Percentiles rank a stretch among this genome's conserved stretches.
Conservation (phyloP, 2,329 filamentous ascomycete species). For the Pleochaeta shiraiana region DNA sequence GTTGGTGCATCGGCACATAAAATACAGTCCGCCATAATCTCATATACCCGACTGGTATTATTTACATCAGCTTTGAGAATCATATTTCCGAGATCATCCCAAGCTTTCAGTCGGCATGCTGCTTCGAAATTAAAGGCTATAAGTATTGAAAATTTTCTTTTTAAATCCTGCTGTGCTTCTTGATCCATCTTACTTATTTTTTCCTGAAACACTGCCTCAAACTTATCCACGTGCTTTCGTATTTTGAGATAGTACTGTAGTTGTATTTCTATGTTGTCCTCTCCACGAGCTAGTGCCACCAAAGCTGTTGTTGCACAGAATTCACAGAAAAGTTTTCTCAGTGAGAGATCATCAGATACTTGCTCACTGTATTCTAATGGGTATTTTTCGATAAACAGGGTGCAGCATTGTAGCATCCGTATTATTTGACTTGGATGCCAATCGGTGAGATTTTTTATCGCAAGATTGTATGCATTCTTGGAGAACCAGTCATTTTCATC, state of each 20-base stretch:
- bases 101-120: slow-evolving; percentile 40
- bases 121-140: slow-evolving; percentile 65
- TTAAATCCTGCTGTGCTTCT: slow-evolving; percentile 28
- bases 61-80: slow-evolving; percentile 29
- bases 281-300: slow-evolving; percentile 28
- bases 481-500: slow-evolving; percentile 68
- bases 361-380: slow-evolving; percentile 24
- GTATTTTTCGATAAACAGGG: slow-evolving; percentile 29
- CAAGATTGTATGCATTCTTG: slow-evolving; percentile 60
- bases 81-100: slow-evolving; percentile 40
- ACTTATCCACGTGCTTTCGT: slow-evolving; percentile 36
- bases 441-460: slow-evolving; percentile 33
- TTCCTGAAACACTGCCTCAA: slow-evolving; percentile 26
- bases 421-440: slow-evolving; percentile 33
- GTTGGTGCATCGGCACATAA: slow-evolving; percentile 30
- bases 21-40: slow-evolving; percentile 44
- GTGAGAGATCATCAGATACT: slow-evolving; percentile 25
- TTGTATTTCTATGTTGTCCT: slow-evolving; percentile 28
- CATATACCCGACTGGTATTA: slow-evolving; percentile 26
- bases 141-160: slow-evolving; percentile 40
- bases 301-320: slow-evolving; percentile 38
- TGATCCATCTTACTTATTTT: slow-evolving; percentile 22
- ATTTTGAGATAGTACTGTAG: slow-evolving; percentile 39
- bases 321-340: slow-evolving; percentile 45
- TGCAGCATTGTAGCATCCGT: slow-evolving; percentile 32